Percentiles rank a stretch among this genome's conserved stretches.
Evolutionary conservation across 768 basidiomycete genomes (phyloP).

Genomic region (Gloeopeniophorella convolvens): DNA sequence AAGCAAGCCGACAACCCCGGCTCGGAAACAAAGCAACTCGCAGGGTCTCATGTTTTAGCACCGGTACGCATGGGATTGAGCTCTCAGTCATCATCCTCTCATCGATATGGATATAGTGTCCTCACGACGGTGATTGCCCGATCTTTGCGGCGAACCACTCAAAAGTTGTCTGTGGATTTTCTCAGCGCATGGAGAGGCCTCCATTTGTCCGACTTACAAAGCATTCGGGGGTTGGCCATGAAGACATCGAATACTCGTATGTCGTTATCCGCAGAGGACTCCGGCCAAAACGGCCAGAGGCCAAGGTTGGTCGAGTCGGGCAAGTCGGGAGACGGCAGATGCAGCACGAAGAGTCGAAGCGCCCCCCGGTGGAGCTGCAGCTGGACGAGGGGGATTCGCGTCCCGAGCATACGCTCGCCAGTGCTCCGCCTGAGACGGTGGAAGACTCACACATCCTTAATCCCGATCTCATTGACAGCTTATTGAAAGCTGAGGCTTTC

Average conservation of each 20-base stretch:
- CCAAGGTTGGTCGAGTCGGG: conserved; percentile 45
- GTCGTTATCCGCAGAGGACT: conserved; percentile 77
- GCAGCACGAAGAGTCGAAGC: conserved; percentile 28
- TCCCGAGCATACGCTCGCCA: not conserved
- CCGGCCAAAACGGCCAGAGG: conserved; percentile 42
- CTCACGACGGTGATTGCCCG: conserved; percentile 85
- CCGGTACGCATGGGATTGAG: conserved; percentile 72
- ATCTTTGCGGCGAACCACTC: conserved; percentile 50
- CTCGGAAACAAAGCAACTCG: conserved; percentile 29
- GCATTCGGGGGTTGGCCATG: conserved; percentile 77
- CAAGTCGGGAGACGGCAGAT: conserved; percentile 43
- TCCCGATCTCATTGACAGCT: conserved; percentile 39
- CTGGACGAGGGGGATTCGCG: conserved; percentile 20
- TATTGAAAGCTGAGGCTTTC: conserved; percentile 69
- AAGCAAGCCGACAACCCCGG: conserved; percentile 49
- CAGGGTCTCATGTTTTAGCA: conserved; percentile 79
- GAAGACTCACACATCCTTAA: conserved; percentile 1
- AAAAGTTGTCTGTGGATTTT: conserved; percentile 69
- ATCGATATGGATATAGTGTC: conserved; percentile 51
- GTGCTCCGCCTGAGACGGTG: not conserved
- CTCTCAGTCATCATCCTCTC: conserved; percentile 1
- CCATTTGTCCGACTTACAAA: conserved; percentile 82
- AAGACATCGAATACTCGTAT: conserved; percentile 86
- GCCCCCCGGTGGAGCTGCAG: conserved; percentile 19
- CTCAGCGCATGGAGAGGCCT: conserved; percentile 83